Evolutionary conservation across 257 asterid species (phyloP).

Genomic region (Nicotiana undulata): DNA sequence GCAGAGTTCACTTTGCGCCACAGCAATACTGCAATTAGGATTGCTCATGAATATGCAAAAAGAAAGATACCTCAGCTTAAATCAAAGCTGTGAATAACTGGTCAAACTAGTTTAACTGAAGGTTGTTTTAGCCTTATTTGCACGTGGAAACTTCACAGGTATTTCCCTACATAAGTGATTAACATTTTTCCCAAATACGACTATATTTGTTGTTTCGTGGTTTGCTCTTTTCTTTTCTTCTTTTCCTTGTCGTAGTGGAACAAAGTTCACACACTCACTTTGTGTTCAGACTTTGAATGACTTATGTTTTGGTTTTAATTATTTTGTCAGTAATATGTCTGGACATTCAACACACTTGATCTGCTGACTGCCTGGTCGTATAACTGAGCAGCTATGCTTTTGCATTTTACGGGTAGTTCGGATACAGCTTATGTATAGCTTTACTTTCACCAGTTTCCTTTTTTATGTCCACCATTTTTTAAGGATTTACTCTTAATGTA

Average conservation of each 20-base stretch:
- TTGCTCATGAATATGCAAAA: conserved; percentile 58
- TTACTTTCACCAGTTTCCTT: not conserved
- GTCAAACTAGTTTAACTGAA: not conserved
- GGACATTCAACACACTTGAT: not conserved
- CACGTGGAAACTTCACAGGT: not conserved
- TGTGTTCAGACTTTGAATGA: not conserved
- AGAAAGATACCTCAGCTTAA: conserved; percentile 35
- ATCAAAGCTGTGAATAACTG: conserved; percentile 32
- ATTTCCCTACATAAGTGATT: not conserved
- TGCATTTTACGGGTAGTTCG: not conserved
- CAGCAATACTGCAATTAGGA: conserved; percentile 43
- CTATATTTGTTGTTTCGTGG: not conserved
- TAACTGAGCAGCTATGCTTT: not conserved
- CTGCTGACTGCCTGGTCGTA: too few species aligned
- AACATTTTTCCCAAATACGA: not conserved
- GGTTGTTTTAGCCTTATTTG: not conserved
- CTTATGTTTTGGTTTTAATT: not conserved
- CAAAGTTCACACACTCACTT: not conserved
- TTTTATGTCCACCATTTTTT: not conserved
- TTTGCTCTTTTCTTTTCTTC: not conserved
- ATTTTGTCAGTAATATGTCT: not conserved
- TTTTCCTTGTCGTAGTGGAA: too few species aligned
- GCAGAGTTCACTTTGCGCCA: conserved; percentile 93
- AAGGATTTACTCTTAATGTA: not conserved
- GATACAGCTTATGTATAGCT: not conserved